Evolutionary conservation across 1,139 yeast species (phyloP).

Genomic region (Magnusiomyces sp.): DNA sequence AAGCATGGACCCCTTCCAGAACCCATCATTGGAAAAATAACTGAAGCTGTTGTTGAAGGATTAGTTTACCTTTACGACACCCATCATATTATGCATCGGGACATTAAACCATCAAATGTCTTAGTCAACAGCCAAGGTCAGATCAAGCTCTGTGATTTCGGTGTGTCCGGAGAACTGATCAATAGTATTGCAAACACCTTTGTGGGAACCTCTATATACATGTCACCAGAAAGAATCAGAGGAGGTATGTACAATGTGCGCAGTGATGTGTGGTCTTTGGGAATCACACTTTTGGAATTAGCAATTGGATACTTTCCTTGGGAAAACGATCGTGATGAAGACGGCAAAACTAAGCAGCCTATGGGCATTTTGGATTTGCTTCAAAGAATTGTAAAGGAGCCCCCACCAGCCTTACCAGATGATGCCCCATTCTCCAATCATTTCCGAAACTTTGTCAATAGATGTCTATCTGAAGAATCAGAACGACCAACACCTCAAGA

Average conservation of each 20-base stretch:
- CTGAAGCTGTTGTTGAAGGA: conserved; percentile 73
- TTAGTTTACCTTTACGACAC: conserved; percentile 69
- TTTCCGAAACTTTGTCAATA: conserved; percentile 56
- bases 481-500: conserved; percentile 58
- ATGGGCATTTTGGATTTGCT: conserved; percentile 83
- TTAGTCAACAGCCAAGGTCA: conserved; percentile 71
- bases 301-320: conserved; percentile 74
- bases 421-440: conserved; percentile 35
- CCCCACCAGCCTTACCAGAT: conserved; percentile 64
- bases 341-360: conserved; percentile 43
- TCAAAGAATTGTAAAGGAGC: conserved; percentile 89
- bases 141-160: conserved; percentile 84
- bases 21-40: conserved; percentile 60
- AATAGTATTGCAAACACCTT: conserved; percentile 93
- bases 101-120: conserved; percentile 86
- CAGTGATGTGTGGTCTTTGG: conserved; percentile 95
- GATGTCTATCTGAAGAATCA: conserved; percentile 62
- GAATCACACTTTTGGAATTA: conserved; percentile 78
- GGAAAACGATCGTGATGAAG: conserved; percentile 26
- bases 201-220: conserved; percentile 94
- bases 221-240: conserved; percentile 96
- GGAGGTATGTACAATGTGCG: conserved; percentile 88
- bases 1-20: conserved; percentile 50
- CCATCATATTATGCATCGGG: conserved; percentile 86
- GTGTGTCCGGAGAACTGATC: conserved; percentile 83